phyloP scores from a whole-genome alignment of 495 filamentous ascomycete genomes.

The Hypoxylon rickii region DNA sequence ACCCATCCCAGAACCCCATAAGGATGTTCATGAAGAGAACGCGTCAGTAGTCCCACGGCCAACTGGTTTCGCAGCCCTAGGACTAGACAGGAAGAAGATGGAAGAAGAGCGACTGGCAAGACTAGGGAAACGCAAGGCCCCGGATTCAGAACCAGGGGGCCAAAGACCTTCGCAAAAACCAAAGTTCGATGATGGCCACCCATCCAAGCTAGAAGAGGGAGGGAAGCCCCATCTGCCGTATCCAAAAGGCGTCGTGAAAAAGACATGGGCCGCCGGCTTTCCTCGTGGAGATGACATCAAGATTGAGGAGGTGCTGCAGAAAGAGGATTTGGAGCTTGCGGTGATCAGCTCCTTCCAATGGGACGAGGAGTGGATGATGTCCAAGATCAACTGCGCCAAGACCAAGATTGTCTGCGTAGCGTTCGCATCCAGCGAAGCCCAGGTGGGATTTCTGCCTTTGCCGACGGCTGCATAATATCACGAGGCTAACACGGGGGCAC shows the following conservation, averaged over 20 bases:
- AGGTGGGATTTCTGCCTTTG: slow-evolving; percentile 42
- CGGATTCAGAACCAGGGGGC: slow-evolving; percentile 22
- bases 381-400: slow-evolving; percentile 44
- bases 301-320: slow-evolving; percentile 87
- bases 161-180: slow-evolving; percentile 32
- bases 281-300: slow-evolving; percentile 74
- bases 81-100: slow-evolving; percentile 79
- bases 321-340: slow-evolving; percentile 68
- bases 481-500: slow-evolving; percentile 8
- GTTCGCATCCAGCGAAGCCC: slow-evolving; percentile 50
- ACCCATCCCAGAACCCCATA: neutral
- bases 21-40: neutral
- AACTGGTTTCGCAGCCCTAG: slow-evolving; percentile 39
- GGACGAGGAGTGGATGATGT: slow-evolving; percentile 62
- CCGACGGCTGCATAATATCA: neutral
- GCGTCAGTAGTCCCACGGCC: neutral
- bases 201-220: neutral
- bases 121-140: slow-evolving; percentile 62
- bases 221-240: slow-evolving; percentile 54
- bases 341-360: slow-evolving; percentile 87
- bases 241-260: slow-evolving; percentile 76
- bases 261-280: slow-evolving; percentile 70
- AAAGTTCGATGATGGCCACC: slow-evolving; percentile 18
- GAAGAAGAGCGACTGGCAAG: slow-evolving; percentile 82
- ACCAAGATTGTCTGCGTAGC: slow-evolving; percentile 52